A percentile compares a stretch with the other conserved stretches of the same genome.
Conservation (phyloP, 2,329 filamentous ascomycete species). For the Zopfia rhizophila region DNA sequence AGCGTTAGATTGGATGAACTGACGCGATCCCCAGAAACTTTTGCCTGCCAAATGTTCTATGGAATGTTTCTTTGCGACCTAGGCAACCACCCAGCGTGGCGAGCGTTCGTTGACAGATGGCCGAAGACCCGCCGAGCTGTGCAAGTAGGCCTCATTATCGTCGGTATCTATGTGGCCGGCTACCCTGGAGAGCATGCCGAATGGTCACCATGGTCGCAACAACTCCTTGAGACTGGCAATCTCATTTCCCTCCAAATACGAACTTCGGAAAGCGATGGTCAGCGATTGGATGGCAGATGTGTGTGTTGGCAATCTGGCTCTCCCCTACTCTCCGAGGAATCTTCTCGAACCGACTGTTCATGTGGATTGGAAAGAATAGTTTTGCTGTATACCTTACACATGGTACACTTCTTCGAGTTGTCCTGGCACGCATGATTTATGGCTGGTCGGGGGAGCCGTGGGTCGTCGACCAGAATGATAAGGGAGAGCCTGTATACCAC, state of each 20-base stretch:
- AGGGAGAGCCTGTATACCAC: conserved; percentile 52
- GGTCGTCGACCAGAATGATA: conserved; percentile 51
- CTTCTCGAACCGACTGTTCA: conserved; percentile 61
- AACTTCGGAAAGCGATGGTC: conserved; percentile 57
- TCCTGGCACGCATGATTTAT: conserved; percentile 64
- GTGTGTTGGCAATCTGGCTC: conserved; percentile 63
- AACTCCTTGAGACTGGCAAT: conserved; percentile 53
- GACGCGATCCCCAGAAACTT: conserved; percentile 57
- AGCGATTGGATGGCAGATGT: conserved; percentile 60
- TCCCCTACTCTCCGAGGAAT: conserved; percentile 61
- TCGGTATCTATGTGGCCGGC: conserved; percentile 60
- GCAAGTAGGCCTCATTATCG: conserved; percentile 50
- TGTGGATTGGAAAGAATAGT: conserved; percentile 66
- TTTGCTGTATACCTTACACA: conserved; percentile 67
- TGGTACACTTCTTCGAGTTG: conserved; percentile 63
- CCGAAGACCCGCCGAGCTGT: conserved; percentile 52
- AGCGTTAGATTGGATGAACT: conserved; percentile 7
- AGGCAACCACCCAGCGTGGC: conserved; percentile 58
- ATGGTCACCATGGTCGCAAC: conserved; percentile 61
- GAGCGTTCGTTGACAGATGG: conserved; percentile 54
- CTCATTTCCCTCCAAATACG: conserved; percentile 61
- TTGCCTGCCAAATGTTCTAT: conserved; percentile 63
- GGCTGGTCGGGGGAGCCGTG: conserved; percentile 60
- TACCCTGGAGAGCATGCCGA: conserved; percentile 63
- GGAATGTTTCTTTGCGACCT: conserved; percentile 64